These are phyloP conservation scores for Rhytidhysteron rufulum DNA, from an alignment of 2,329 filamentous ascomycete genomes.

Conservation along the genomic window DNA sequence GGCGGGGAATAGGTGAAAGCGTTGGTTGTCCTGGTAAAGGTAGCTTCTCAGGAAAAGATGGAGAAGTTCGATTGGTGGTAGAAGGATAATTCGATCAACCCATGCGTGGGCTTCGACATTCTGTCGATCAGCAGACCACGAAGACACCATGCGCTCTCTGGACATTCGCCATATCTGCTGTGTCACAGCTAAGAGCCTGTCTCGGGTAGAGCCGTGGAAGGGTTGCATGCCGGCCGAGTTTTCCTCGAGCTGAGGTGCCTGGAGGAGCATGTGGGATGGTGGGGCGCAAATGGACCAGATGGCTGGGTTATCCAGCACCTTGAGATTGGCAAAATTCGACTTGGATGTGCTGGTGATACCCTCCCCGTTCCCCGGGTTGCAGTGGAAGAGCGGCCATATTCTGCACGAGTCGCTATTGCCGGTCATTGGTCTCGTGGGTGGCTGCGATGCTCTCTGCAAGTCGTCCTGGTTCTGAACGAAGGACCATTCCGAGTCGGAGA, in stretches of 20 bases:
- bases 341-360: background rate
- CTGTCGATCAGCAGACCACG: background rate
- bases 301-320: conserved; percentile 2
- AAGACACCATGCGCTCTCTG: background rate
- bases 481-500: conserved; percentile 4
- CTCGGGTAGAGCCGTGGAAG: background rate
- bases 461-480: conserved; percentile 2
- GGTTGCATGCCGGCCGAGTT: background rate
- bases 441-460: too few species aligned
- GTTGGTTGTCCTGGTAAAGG: too few species aligned
- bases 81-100: conserved; percentile 4
- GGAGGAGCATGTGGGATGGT: too few species aligned
- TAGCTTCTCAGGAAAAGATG: conserved; percentile 1
- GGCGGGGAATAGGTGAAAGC: too few species aligned
- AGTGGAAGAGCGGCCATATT: conserved; percentile 1
- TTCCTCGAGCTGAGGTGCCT: too few species aligned
- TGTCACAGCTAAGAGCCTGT: conserved; percentile 2
- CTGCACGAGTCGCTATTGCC: background rate
- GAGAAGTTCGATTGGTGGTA: conserved; percentile 2
- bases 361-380: conserved; percentile 1
- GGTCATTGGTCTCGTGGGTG: background rate
- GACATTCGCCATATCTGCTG: conserved; percentile 4
- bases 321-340: background rate
- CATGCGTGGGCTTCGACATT: background rate
- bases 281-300: conserved; percentile 23